Evolutionary conservation across 2,329 filamentous ascomycete species (phyloP).

Genomic region (Xylariales sp.): DNA sequence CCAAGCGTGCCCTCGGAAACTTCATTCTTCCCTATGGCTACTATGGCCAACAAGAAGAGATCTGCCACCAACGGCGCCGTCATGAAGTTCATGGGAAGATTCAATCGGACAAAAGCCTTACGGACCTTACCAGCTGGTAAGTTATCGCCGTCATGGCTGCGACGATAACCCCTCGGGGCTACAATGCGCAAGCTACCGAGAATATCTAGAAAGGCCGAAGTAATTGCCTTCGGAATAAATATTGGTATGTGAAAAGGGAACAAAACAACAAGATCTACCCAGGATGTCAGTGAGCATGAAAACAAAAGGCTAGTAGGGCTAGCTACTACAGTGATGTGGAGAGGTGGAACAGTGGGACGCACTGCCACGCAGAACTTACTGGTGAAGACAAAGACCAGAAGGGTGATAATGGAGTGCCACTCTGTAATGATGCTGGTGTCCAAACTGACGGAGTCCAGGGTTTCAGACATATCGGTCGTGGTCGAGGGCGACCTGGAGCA

Average conservation of each 20-base stretch:
- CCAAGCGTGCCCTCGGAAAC: slow-evolving; percentile 67
- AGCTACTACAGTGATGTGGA: not conserved
- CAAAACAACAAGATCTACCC: slow-evolving; percentile 61
- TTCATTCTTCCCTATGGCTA: slow-evolving; percentile 62
- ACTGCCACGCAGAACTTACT: too few species aligned
- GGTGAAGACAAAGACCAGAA: slow-evolving; percentile 64
- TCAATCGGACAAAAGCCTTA: slow-evolving; percentile 34
- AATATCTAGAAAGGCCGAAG: slow-evolving; percentile 36
- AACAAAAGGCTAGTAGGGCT: not conserved
- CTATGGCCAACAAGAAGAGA: slow-evolving; percentile 65
- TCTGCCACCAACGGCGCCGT: slow-evolving; percentile 68
- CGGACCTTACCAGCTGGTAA: slow-evolving; percentile 12
- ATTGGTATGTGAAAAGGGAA: slow-evolving; percentile 65
- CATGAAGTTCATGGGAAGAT: slow-evolving; percentile 65
- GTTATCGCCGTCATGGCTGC: slow-evolving; percentile 12
- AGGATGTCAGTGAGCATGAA: not conserved
- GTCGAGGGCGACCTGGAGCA: too few species aligned
- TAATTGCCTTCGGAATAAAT: slow-evolving; percentile 49
- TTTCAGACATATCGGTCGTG: too few species aligned
- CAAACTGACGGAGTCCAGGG: too few species aligned
- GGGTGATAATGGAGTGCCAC: slow-evolving; percentile 67
- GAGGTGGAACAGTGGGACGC: too few species aligned
- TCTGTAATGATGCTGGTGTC: slow-evolving; percentile 53
- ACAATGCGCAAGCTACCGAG: slow-evolving; percentile 49
- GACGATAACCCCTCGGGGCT: slow-evolving; percentile 31